Evolutionary conservation across 768 basidiomycete genomes (phyloP).

Genomic region (Filobasidium floriforme): DNA sequence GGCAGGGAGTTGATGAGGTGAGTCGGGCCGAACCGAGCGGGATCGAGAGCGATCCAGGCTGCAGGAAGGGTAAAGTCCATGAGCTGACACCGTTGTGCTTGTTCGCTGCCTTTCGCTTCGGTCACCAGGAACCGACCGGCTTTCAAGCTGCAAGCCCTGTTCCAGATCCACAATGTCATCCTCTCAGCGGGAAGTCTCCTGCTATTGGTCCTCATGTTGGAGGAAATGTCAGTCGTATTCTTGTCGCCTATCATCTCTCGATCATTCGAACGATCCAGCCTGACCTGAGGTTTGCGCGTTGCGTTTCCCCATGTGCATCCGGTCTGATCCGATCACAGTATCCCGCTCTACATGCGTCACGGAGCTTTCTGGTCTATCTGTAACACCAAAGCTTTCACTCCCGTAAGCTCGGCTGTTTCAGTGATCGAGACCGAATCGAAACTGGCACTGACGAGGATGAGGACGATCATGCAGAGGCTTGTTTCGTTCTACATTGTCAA

Average conservation of each 20-base stretch:
- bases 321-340: constrained; percentile 29
- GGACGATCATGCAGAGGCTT: constrained; percentile 54
- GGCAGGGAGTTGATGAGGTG: constrained; percentile 74
- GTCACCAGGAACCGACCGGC: constrained; percentile 31
- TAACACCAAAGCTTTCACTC: constrained; percentile 68
- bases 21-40: constrained; percentile 20
- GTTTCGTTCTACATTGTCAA: constrained; percentile 98
- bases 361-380: constrained; percentile 75
- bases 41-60: background rate
- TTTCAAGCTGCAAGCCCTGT: constrained; percentile 63
- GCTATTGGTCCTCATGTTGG: constrained; percentile 77
- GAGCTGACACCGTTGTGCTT: background rate
- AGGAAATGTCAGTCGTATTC: constrained; percentile 59
- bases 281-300: background rate
- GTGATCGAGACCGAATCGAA: no score
- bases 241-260: background rate
- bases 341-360: constrained; percentile 66
- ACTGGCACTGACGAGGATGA: no score
- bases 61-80: background rate
- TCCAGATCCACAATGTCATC: constrained; percentile 82
- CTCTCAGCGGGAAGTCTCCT: constrained; percentile 76
- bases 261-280: background rate
- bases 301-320: no score
- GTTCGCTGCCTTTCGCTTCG: background rate
- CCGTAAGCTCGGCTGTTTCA: constrained; percentile 56